Percentiles rank a stretch among this genome's conserved stretches.
These are phyloP conservation scores for Cadophora luteo-olivacea DNA, from an alignment of 2,329 filamentous ascomycete genomes.

Conservation along the genomic window DNA sequence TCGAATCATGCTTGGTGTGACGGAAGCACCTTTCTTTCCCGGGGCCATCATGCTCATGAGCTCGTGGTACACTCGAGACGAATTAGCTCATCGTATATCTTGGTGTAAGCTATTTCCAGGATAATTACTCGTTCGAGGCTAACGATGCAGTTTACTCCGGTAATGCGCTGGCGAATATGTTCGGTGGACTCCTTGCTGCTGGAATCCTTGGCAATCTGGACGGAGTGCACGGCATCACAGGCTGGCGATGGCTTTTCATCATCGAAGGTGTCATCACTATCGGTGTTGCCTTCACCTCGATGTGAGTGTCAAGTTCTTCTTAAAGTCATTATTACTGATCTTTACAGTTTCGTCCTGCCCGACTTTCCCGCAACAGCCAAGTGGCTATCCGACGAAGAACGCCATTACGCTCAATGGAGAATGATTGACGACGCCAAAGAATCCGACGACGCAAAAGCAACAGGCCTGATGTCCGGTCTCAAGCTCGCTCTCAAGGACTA, in stretches of 20 bases:
- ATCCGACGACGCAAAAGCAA: slow-evolving; percentile 49
- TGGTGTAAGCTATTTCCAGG: slow-evolving; percentile 11
- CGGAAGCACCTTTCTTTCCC: slow-evolving; percentile 59
- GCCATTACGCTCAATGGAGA: slow-evolving; percentile 59
- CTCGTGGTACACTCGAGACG: slow-evolving; percentile 52
- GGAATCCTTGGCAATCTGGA: slow-evolving; percentile 55
- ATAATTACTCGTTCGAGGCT: neutral
- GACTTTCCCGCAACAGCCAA: slow-evolving; percentile 60
- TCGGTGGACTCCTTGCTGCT: slow-evolving; percentile 57
- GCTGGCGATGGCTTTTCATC: slow-evolving; percentile 62
- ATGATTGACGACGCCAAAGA: slow-evolving; percentile 56
- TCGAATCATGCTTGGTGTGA: slow-evolving; percentile 55
- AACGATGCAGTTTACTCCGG: slow-evolving; percentile 49
- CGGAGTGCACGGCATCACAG: slow-evolving; percentile 53
- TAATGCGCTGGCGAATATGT: slow-evolving; percentile 52
- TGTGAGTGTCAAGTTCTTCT: slow-evolving; percentile 31
- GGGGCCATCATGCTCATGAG: slow-evolving; percentile 55
- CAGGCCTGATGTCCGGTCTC: slow-evolving; percentile 52
- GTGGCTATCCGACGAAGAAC: slow-evolving; percentile 59
- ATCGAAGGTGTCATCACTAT: slow-evolving; percentile 53
- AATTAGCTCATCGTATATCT: slow-evolving; percentile 53
- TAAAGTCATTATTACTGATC: neutral
- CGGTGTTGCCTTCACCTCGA: slow-evolving; percentile 36
- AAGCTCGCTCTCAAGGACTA: slow-evolving; percentile 56
- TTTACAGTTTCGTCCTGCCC: slow-evolving; percentile 50